These are phyloP conservation scores for Hypomyces rosellus DNA, from an alignment of 2,329 filamentous ascomycete genomes.

Conservation along the genomic window DNA sequence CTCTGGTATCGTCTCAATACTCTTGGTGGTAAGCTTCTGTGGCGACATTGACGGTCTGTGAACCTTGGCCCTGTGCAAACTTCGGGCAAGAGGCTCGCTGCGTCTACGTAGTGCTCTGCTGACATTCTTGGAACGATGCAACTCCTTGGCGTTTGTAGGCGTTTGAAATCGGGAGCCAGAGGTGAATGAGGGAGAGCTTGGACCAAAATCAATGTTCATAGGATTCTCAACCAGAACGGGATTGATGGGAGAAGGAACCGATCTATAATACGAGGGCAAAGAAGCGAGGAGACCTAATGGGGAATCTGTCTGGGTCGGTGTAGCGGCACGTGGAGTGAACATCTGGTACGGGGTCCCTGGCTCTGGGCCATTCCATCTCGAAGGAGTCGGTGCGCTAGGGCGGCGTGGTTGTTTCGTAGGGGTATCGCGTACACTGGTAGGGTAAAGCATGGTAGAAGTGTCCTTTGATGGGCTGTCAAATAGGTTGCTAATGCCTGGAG, in stretches of 20 bases:
- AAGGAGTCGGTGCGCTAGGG: slow-evolving; percentile 23
- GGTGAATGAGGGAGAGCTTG: slow-evolving; percentile 21
- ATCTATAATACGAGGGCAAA: slow-evolving; percentile 4
- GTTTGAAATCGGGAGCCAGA: slow-evolving; percentile 23
- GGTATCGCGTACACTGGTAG: slow-evolving; percentile 12
- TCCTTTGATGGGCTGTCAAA: slow-evolving; percentile 5
- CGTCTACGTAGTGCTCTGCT: slow-evolving; percentile 23
- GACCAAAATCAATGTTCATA: slow-evolving; percentile 22
- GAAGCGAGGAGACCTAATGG: slow-evolving; percentile 6
- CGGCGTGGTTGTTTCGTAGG: slow-evolving; percentile 19
- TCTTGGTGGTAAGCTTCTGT: slow-evolving; percentile 15
- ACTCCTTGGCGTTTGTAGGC: slow-evolving; percentile 15
- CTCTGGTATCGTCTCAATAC: background rate
- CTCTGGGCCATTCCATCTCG: slow-evolving; percentile 19
- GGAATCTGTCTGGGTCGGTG: slow-evolving; percentile 6
- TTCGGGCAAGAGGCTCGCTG: slow-evolving; percentile 29
- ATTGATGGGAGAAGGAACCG: slow-evolving; percentile 3
- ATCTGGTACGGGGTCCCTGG: slow-evolving; percentile 11
- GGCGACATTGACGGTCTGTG: slow-evolving; percentile 26
- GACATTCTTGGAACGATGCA: slow-evolving; percentile 17
- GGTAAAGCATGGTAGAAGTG: slow-evolving; percentile 16
- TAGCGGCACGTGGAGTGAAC: slow-evolving; percentile 16
- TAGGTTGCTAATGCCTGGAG: slow-evolving; percentile 4
- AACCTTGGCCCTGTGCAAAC: slow-evolving; percentile 15
- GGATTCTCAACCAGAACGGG: background rate